These are phyloP conservation scores for Trichoderma sp. DNA, from an alignment of 2,329 filamentous ascomycete genomes.

Conservation along the genomic window DNA sequence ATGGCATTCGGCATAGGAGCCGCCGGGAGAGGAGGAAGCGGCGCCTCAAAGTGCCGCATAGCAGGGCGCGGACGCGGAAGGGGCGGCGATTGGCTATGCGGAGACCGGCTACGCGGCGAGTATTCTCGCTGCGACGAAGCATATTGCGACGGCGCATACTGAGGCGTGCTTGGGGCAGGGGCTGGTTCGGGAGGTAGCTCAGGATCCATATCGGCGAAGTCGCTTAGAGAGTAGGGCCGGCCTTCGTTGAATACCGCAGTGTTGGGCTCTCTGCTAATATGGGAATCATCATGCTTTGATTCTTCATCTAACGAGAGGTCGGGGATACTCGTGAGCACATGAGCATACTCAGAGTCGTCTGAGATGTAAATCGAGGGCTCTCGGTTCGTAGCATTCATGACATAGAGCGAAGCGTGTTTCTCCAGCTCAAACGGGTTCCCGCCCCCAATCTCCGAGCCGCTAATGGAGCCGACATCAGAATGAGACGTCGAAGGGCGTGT, in stretches of 20 bases:
- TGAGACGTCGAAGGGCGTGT: constrained; percentile 60
- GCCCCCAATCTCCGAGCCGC: constrained; percentile 57
- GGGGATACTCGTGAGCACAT: constrained; percentile 36
- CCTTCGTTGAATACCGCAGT: constrained; percentile 17
- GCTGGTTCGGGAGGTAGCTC: constrained; percentile 38
- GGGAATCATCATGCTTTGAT: constrained; percentile 20
- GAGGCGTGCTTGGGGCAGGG: constrained; percentile 27
- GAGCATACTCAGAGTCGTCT: constrained; percentile 56
- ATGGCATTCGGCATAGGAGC: constrained; percentile 55
- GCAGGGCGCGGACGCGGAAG: neutral
- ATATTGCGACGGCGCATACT: constrained; percentile 16
- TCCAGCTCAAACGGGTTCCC: constrained; percentile 64
- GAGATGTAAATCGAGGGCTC: constrained; percentile 64
- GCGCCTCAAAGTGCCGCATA: constrained; percentile 13
- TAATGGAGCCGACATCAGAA: constrained; percentile 58
- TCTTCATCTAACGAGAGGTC: constrained; percentile 27
- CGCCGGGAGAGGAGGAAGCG: constrained; percentile 42
- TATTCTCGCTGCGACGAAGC: constrained; percentile 26
- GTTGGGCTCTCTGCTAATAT: constrained; percentile 21
- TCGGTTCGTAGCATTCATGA: constrained; percentile 42
- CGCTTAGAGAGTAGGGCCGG: constrained; percentile 43
- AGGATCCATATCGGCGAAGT: constrained; percentile 45
- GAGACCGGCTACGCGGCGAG: constrained; percentile 25
- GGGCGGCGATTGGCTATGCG: constrained; percentile 25
- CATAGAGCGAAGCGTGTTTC: constrained; percentile 60